phyloP scores from a whole-genome alignment of 139 green algal species.

The Coccomyxa sp. region DNA sequence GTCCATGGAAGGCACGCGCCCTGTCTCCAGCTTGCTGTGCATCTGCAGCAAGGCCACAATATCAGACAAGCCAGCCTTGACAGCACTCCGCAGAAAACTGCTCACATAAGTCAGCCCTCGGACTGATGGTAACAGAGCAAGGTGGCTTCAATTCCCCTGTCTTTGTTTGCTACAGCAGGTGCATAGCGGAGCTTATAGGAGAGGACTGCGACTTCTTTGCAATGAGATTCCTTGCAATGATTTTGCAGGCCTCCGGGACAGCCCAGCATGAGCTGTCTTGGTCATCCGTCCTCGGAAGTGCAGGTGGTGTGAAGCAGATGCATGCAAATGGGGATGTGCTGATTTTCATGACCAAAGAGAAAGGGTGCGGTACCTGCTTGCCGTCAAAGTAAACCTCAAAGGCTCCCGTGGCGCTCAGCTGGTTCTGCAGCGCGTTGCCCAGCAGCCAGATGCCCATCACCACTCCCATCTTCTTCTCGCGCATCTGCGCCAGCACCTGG shows the following conservation, averaged over 20 bases:
- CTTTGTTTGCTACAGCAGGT: no score
- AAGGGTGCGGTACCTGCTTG: conserved; percentile 32
- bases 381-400: conserved; percentile 70
- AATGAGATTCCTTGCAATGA: no score
- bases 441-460: conserved; percentile 48
- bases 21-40: conserved; percentile 47
- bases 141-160: no score
- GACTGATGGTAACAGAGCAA: neutral
- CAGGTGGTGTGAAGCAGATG: neutral
- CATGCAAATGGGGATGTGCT: neutral
- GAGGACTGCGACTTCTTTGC: no score
- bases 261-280: neutral
- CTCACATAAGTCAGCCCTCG: no score
- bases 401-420: conserved; percentile 51
- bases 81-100: no score
- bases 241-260: neutral
- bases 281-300: neutral
- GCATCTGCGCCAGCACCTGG: conserved; percentile 13
- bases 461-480: conserved; percentile 32
- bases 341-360: conserved; percentile 43
- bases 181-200: no score
- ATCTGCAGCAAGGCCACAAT: conserved; percentile 40
- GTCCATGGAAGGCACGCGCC: conserved; percentile 40
- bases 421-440: conserved; percentile 57
- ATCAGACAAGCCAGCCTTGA: no score